phyloP scores from a whole-genome alignment of 2,329 filamentous ascomycete genomes.

The Alternaria dauci region DNA sequence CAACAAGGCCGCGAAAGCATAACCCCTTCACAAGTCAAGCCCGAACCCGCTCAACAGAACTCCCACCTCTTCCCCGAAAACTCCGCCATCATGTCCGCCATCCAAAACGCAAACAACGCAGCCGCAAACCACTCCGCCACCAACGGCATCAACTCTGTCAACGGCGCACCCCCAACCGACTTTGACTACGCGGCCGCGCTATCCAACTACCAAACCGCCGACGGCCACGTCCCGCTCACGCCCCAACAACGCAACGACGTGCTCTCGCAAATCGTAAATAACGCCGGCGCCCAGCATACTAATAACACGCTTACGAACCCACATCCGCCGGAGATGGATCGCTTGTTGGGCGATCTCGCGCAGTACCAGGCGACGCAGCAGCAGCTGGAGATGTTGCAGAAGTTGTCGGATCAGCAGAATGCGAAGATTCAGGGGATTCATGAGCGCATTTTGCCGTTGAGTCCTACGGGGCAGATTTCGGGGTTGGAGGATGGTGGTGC shows the following conservation, averaged over 20 bases:
- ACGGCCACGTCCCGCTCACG: slow-evolving; percentile 57
- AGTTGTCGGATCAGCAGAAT: slow-evolving; percentile 80
- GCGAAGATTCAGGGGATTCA: slow-evolving; percentile 78
- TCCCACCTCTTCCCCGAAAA: slow-evolving; percentile 46
- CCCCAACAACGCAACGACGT: slow-evolving; percentile 58
- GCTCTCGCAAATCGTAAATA: slow-evolving; percentile 59
- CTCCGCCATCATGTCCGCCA: slow-evolving; percentile 61
- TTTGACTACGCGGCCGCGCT: slow-evolving; percentile 59
- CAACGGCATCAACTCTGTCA: slow-evolving; percentile 20
- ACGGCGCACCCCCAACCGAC: slow-evolving; percentile 41
- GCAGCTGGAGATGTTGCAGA: slow-evolving; percentile 80
- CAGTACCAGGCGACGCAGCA: slow-evolving; percentile 73
- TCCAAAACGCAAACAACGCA: slow-evolving; percentile 56
- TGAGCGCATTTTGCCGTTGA: slow-evolving; percentile 78
- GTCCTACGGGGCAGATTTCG: slow-evolving; percentile 79
- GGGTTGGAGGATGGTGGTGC: slow-evolving; percentile 63
- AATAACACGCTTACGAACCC: slow-evolving; percentile 68
- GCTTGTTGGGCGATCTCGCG: slow-evolving; percentile 67
- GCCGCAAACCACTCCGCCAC: slow-evolving; percentile 19
- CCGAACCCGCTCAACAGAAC: slow-evolving; percentile 50
- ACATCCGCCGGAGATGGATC: slow-evolving; percentile 62
- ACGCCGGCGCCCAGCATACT: slow-evolving; percentile 50
- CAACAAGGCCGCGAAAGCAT: slow-evolving; percentile 20
- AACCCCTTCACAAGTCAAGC: slow-evolving; percentile 46
- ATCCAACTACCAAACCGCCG: slow-evolving; percentile 57